Evolutionary conservation across 208 protist genomes (phyloP), one percentile per base, ranked within the genome.

Genomic region (Porcisia deanei): DNA sequence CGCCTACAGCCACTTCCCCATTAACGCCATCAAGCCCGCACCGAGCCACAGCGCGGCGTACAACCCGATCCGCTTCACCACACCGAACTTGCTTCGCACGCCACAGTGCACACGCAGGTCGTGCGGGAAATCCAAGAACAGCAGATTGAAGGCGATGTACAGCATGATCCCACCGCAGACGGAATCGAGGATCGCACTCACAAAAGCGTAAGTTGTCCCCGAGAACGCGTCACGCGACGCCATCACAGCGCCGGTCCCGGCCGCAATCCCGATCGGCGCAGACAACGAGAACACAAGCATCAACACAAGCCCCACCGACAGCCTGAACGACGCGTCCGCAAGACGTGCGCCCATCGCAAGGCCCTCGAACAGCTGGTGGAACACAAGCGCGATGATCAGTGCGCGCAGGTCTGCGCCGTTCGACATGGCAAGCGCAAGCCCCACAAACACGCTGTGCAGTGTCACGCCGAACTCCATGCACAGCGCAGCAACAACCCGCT

Each of bases 341-440:
- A 94, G 81, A 34, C 86, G 82, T 12, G 89, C 49, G 41, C 89
- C 87, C 45, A 92, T 77, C 37, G 87, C 87, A 10, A 91, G 67
- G 63, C 89, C 89, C 72, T 92, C 89, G 52, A 94, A 94, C 55
- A 94, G 43, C 77, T 94, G 89, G 68, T 94, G 89, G 64, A 94
- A 91, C 58, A 79, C 71, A 39, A 94, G 79, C 20, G 89, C 89
- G 34, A 90, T 80, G 52, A 90, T 74, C 45, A 94, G 77, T 37
- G 72, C 59, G 37, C 60, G 65, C 43, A 88, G 76, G 14, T 85
- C 76, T 7, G 60, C 22, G 22, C 88, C 86, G 18, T 49, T 75
- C 20, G 81, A 71, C 20, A 91, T 75, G 41, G 84, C 90, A 25
- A 94, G 25, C 0, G 85, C 73, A 10, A 94, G 61, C 0, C 90